Percentiles rank a stretch among this genome's conserved stretches.
Conservation (phyloP, 257 asterid species). For the Solanum tarijense region DNA sequence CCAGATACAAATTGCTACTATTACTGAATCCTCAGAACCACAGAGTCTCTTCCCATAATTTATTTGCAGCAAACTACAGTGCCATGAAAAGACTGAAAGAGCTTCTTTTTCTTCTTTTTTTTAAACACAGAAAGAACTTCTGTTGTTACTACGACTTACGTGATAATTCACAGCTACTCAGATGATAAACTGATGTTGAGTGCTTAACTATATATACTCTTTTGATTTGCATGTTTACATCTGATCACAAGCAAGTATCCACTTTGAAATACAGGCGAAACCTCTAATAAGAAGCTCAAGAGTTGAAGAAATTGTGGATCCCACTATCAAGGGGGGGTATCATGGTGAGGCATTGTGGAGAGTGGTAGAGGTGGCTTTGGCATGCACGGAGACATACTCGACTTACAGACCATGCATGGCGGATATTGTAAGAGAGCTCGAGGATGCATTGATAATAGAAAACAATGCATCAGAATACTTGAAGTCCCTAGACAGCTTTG, state of each 20-base stretch:
- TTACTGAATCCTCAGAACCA: not conserved
- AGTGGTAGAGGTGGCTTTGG: constrained; percentile 72
- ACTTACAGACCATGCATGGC: constrained; percentile 76
- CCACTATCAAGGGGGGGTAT: constrained; percentile 36
- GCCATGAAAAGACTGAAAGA: not conserved
- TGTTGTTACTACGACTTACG: not conserved
- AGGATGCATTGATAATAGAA: constrained; percentile 71
- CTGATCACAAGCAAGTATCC: not conserved
- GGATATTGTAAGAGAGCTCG: constrained; percentile 83
- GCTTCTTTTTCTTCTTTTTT: not conserved
- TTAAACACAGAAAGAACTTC: not conserved
- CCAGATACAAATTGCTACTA: not conserved
- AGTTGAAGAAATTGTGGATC: constrained; percentile 54
- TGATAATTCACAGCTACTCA: not conserved
- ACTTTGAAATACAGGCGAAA: constrained; percentile 45
- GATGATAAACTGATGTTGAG: not conserved
- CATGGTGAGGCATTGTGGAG: constrained; percentile 58
- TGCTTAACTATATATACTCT: not conserved
- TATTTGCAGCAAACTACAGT: not conserved
- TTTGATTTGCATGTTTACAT: not conserved
- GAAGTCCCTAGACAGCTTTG: constrained; percentile 41
- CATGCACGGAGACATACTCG: constrained; percentile 79
- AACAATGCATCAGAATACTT: constrained; percentile 46
- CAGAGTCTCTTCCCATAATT: not conserved
- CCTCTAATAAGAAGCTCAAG: constrained; percentile 61